Conservation (phyloP, 164 flowering plant species). For the Aristolochia californica region DNA sequence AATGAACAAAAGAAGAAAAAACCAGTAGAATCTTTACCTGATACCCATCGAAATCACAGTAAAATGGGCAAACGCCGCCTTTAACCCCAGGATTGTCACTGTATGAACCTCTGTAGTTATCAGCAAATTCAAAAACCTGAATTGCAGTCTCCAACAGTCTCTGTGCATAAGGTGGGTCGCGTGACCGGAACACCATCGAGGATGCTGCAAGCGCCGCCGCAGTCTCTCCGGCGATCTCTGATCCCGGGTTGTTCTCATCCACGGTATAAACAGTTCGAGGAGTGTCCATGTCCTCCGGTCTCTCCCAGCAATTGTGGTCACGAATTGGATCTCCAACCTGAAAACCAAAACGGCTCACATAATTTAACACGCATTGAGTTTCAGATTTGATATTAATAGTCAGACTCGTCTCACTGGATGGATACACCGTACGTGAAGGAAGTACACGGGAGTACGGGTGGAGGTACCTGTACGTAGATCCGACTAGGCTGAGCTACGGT, state of each 20-base stretch:
- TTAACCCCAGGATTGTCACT: constrained; percentile 66
- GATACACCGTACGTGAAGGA: too few species aligned
- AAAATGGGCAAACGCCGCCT: constrained; percentile 81
- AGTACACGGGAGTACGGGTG: too few species aligned
- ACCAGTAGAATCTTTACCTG: constrained; percentile 33
- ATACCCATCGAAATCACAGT: constrained; percentile 87
- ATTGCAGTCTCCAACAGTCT: constrained; percentile 48
- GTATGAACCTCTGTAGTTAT: constrained; percentile 78
- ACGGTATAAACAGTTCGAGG: constrained; percentile 67
- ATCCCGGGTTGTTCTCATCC: constrained; percentile 68
- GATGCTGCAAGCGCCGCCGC: constrained; percentile 93
- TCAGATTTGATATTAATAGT: too few species aligned
- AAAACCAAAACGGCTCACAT: neutral
- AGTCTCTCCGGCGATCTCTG: constrained; percentile 92
- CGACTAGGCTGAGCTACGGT: constrained; percentile 64
- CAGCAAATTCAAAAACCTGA: constrained; percentile 59
- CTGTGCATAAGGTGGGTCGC: constrained; percentile 68
- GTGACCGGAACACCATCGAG: constrained; percentile 67
- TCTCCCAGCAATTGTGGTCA: constrained; percentile 95
- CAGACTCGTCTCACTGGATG: too few species aligned
- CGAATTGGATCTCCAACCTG: constrained; percentile 82
- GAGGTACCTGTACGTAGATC: constrained; percentile 31
- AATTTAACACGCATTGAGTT: too few species aligned
- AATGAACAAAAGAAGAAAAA: neutral
- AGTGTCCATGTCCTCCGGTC: constrained; percentile 99